Base-by-base conservation (phyloP, 2,329 filamentous ascomycete species). In the Alternaria metachromatica region DNA sequence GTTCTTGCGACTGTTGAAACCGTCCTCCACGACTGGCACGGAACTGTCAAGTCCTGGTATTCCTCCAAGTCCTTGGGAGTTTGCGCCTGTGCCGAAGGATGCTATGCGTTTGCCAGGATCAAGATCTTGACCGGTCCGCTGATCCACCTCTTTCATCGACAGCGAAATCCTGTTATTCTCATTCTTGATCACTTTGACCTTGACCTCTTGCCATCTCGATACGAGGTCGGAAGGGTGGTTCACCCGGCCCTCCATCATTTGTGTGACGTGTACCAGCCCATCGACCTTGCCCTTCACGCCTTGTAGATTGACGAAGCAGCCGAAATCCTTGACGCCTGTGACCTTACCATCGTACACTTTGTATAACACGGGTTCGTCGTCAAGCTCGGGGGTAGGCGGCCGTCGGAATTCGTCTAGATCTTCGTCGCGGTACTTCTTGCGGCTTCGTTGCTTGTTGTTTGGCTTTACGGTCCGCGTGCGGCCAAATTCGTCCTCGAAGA, bases 121-220 rank as follows among this genome's bases (percentile, higher is more conserved):
- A 43, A 97, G 82, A 75, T 99, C 96, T 75, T 89, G 87, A 6
- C 96, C 96, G 4, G 92, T 94, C 28, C 88, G 87, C 78, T 99
- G 96, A 72, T 99, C 95, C 15, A 97, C 94, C 65, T 97, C 95
- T 76, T 97, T 97, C 94, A 99, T 97, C 0, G 94, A 97, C 6
- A 99, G 82, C 0, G 94, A 94, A 72, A 98, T 90, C 26, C 92
- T 87, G 57, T 85, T 88, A 5, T 91, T 90, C 75, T 98, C 92
- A 57, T 97, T 90, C 76, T 92, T 97, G 73, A 91, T 85, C 23
- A 99, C 91, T 79, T 99, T 99, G 72, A 98, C 93, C 79, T 96
- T 97, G 58, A 99, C 93, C 2, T 88, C 83, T 77, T 98, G 94
- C 6, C 92, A 92, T 64, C 88, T 87, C 3, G 90, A 87, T 5